A percentile compares a stretch with the other conserved stretches of the same genome.
Conservation (phyloP, 768 basidiomycete species). For the Lactarius sp. region DNA sequence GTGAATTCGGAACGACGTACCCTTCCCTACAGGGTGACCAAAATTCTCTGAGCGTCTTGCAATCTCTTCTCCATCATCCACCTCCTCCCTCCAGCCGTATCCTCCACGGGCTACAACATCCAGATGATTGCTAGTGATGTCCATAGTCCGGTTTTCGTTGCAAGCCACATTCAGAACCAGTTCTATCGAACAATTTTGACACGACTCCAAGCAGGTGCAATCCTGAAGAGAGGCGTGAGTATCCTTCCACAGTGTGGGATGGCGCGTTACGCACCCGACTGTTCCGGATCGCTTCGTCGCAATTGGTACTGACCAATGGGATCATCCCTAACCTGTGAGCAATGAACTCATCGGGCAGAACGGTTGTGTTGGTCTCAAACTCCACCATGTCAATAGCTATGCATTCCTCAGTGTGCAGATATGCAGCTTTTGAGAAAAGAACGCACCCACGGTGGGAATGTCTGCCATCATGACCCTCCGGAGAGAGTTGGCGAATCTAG, state of each 20-base stretch:
- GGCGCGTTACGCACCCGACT: slow-evolving; percentile 49
- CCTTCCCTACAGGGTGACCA: slow-evolving; percentile 81
- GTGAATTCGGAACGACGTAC: slow-evolving; percentile 38
- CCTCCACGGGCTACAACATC: slow-evolving; percentile 46
- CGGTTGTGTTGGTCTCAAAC: slow-evolving; percentile 85
- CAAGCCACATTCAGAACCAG: slow-evolving; percentile 76
- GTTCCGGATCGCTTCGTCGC: slow-evolving; percentile 82
- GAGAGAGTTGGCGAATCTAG: slow-evolving; percentile 89
- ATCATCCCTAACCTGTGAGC: slow-evolving; percentile 95
- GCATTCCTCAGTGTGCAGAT: slow-evolving; percentile 1
- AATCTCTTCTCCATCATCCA: slow-evolving; percentile 62
- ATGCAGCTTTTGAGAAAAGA: neutral
- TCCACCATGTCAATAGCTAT: slow-evolving; percentile 96
- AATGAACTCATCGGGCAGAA: slow-evolving; percentile 95
- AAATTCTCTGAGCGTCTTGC: slow-evolving; percentile 69
- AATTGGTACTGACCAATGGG: slow-evolving; percentile 81
- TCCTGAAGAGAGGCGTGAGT: slow-evolving; percentile 49
- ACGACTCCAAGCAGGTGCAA: slow-evolving; percentile 82
- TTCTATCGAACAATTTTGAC: slow-evolving; percentile 80
- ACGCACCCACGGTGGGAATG: slow-evolving; percentile 89
- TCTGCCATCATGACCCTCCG: slow-evolving; percentile 95
- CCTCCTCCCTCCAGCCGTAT: slow-evolving; percentile 34
- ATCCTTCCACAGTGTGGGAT: neutral
- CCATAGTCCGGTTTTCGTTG: slow-evolving; percentile 63
- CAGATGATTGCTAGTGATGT: slow-evolving; percentile 82